These are phyloP conservation scores for Boletus huronensis DNA, from an alignment of 768 basidiomycete species.

Conservation along the genomic window DNA sequence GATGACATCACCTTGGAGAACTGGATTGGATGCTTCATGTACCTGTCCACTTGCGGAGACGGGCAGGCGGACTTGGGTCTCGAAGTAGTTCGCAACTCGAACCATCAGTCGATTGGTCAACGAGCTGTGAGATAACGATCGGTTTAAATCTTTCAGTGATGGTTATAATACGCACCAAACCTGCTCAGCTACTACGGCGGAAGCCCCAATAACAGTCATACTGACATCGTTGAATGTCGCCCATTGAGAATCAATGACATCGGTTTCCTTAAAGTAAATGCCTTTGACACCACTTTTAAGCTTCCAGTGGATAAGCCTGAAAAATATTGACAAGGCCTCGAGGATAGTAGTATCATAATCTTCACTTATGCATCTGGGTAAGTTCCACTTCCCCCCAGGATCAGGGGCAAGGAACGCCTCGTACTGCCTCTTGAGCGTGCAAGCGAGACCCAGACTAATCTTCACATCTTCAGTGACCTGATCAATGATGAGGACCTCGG, in stretches of 20 bases:
- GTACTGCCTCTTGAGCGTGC: conserved; percentile 93
- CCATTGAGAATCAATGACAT: conserved; percentile 96
- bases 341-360: conserved; percentile 90
- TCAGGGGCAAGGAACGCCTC: conserved; percentile 88
- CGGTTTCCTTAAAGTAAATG: conserved; percentile 96
- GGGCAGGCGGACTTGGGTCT: conserved; percentile 85
- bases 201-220: conserved; percentile 81
- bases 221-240: conserved; percentile 92
- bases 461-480: conserved; percentile 93
- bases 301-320: conserved; percentile 93
- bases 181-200: conserved; percentile 89
- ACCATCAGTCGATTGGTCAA: conserved; percentile 91
- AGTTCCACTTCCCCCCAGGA: conserved; percentile 80
- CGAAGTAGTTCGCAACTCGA: conserved; percentile 91
- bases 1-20: conserved; percentile 36
- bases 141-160: not conserved
- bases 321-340: conserved; percentile 84
- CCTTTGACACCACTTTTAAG: conserved; percentile 88
- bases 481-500: conserved; percentile 86
- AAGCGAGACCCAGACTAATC: conserved; percentile 85
- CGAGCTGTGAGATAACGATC: conserved; percentile 47
- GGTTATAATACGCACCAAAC: conserved; percentile 63
- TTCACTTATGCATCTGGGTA: conserved; percentile 83
- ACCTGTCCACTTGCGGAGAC: conserved; percentile 36
- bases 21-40: conserved; percentile 29